Conservation (phyloP, 176 grass and related monocot species). For the Oryza brachyantha region DNA sequence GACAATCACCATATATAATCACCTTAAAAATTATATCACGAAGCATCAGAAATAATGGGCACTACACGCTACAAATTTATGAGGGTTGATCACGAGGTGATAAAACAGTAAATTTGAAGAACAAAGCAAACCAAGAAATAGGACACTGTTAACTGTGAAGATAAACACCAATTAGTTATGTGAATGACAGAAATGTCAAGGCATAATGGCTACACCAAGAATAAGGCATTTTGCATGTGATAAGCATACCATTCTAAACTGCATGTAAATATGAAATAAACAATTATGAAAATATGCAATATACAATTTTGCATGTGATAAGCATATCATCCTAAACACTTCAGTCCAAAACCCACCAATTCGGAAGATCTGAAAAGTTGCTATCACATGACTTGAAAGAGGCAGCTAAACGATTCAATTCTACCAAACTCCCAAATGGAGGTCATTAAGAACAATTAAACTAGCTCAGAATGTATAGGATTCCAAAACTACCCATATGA, state of each 20-base stretch:
- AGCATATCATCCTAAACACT: background rate
- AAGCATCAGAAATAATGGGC: background rate
- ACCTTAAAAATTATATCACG: background rate
- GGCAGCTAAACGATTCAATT: background rate
- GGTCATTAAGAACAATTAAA: background rate
- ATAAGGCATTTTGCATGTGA: background rate
- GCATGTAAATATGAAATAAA: background rate
- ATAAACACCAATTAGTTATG: background rate
- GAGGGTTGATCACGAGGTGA: background rate
- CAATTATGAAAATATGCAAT: background rate
- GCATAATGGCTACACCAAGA: background rate
- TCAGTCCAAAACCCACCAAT: background rate
- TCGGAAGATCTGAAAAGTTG: background rate
- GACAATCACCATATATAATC: background rate
- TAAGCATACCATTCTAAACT: background rate
- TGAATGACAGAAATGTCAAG: background rate
- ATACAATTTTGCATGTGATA: too few species aligned
- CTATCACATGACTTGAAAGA: background rate
- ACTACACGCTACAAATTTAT: background rate
- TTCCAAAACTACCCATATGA: background rate
- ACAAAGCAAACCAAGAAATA: background rate
- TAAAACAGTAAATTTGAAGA: background rate
- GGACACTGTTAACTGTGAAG: background rate
- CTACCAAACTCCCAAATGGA: background rate
- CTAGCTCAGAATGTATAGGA: background rate